These are phyloP conservation scores for Giardia muris DNA, from an alignment of 208 protist species.

Conservation along the genomic window DNA sequence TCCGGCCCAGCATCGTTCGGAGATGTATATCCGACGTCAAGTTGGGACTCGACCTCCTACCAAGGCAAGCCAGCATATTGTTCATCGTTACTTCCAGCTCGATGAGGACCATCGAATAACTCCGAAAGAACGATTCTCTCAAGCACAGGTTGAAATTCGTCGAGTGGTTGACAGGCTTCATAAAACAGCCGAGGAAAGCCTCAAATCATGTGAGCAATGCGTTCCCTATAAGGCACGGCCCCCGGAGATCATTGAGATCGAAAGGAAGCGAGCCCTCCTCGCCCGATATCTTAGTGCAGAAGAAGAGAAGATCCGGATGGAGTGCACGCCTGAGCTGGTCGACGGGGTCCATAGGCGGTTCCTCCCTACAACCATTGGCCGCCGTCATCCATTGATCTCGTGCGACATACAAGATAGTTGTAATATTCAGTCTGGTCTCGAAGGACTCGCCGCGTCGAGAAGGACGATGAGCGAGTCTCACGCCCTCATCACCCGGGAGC, in stretches of 20 bases:
- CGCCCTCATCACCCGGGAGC: no score
- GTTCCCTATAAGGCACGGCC: neutral
- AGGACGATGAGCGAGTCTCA: no score
- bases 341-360: conserved; percentile 11
- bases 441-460: neutral
- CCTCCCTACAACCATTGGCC: neutral
- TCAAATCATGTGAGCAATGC: neutral
- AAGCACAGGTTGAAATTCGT: neutral
- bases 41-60: neutral
- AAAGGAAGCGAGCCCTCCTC: neutral
- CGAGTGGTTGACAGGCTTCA: neutral
- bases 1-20: neutral
- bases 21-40: neutral
- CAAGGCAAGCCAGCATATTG: neutral
- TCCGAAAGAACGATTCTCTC: neutral
- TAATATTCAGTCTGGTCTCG: neutral
- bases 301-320: conserved; percentile 6
- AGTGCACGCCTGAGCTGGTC: neutral
- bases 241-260: neutral
- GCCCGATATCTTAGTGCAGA: neutral
- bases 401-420: neutral
- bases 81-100: neutral
- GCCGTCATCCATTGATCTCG: neutral
- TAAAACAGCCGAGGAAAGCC: neutral
- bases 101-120: neutral